phyloP scores from a whole-genome alignment of 2,329 filamentous ascomycete genomes.

The Arthroderma uncinatum region DNA sequence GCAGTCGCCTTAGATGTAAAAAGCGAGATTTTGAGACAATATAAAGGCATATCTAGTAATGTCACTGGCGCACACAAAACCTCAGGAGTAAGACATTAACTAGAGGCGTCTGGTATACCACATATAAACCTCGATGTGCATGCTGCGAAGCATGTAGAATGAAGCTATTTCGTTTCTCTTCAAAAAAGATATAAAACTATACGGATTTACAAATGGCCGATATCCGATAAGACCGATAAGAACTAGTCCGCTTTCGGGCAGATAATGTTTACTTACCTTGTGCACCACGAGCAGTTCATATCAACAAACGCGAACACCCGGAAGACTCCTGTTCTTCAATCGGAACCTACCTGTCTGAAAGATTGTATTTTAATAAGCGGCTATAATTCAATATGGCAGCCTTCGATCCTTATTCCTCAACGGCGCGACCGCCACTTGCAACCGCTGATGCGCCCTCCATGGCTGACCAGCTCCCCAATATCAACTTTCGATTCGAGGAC shows the following conservation, averaged over 20 bases:
- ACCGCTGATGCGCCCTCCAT: constrained; percentile 46
- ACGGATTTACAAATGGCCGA: background rate
- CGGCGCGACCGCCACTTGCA: constrained; percentile 42
- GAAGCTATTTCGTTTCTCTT: background rate
- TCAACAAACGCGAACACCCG: background rate
- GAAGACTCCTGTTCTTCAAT: background rate
- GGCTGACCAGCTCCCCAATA: constrained; percentile 63
- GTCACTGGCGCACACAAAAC: background rate
- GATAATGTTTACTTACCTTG: background rate
- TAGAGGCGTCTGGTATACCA: background rate
- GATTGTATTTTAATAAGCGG: too few species aligned
- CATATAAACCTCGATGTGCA: background rate
- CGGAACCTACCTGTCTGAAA: background rate
- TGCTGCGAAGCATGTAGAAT: background rate
- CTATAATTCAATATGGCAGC: background rate
- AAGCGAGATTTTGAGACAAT: background rate
- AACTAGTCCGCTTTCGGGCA: background rate
- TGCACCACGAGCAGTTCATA: background rate
- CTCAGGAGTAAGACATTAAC: background rate
- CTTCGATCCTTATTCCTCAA: constrained; percentile 41
- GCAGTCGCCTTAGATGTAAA: constrained; percentile 4
- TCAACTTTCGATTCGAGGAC: constrained; percentile 94
- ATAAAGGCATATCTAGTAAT: background rate
- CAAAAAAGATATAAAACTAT: background rate
- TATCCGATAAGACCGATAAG: background rate